Evolutionary conservation across 2,329 filamentous ascomycete genomes (phyloP), one percentile per base, ranked within the genome.

Genomic region (Microascus cirrosus): DNA sequence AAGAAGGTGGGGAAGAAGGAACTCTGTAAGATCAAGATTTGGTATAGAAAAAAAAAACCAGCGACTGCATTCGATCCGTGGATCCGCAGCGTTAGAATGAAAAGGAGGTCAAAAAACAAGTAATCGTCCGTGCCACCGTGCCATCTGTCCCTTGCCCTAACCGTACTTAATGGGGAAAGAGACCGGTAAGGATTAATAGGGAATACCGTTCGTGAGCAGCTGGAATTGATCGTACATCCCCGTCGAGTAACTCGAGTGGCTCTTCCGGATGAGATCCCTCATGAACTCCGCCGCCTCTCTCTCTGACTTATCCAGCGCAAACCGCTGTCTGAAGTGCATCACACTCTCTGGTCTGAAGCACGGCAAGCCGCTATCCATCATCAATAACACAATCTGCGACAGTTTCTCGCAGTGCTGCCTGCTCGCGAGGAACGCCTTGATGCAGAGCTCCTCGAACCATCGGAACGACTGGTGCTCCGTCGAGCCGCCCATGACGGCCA

Each of bases 191-290:
- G 36, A 39, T 65, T 80, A 96, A 69, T 95, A 97, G 36, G 94
- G 94, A 70, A 99, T 99, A 7, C 93, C 94, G 69, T 99, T 97
- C 35, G 94, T 97, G 73, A 96, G 76, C 66, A 96, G 76, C 77
- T 99, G 94, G 79, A 96, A 99, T 71, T 96, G 90, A 74, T 99
- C 95, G 71, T 99, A 99, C 54, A 93, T 87, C 63, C 90, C 91
- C 1, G 94, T 99, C 59, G 88, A 92, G 69, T 94, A 89, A 74
- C 89, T 96, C 59, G 86, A 83, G 67, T 94, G 89, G 69, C 92
- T 96, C 80, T 88, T 95, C 76, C 86, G 87, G 67, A 96, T 87
- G 65, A 97, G 76, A 58, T 89, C 89, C 64, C 86, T 84, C 84
- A 99, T 95, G 65, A 94, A 95, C 61, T 96, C 91, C 0, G 93